Evolutionary conservation across 2,329 filamentous ascomycete species (phyloP), one percentile per base, ranked within the genome.

Genomic region (Thermomyces lanuginosus): DNA sequence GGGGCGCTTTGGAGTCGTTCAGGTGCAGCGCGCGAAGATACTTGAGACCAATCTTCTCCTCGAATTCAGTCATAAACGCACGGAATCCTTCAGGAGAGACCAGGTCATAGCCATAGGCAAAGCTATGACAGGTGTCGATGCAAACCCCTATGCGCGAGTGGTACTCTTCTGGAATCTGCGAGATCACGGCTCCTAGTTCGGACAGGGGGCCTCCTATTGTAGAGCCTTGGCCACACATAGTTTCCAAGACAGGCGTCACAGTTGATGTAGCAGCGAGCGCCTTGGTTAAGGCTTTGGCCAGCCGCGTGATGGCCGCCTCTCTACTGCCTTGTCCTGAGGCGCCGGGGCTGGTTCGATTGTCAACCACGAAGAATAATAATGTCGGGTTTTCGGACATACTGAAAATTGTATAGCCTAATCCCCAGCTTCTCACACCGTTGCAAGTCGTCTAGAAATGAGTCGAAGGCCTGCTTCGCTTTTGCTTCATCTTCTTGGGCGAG

Each of bases 331-430:
- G 72, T 30, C 76, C 77, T 2, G 76, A 76, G 31, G 76, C 84
- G 11, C 89, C 89, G 0, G 89, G 89, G 48, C 59, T 62, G 21
- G 13, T 14, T 19, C 6, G 5, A 14, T 14, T 3, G 12, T 28
- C n/a, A n/a, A 4, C 18, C 18, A 10, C 8, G 7, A 8, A 20
- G 18, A 8, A 20, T 10, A 7, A 20, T 7, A 10, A 8, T 20
- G 13, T 11, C 10, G 18, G 8, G 16, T 12, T 4, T 15, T 8
- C 12, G 21, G 21, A 36, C 51, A 40, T 37, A 62, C 58, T 98
- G 89, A 58, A 98, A 95, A 55, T 98, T 98, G 61, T 95, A 98
- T n/a, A 93, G 65, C 35, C 59, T 64, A 43, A 98, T 92, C 1
- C 83, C 82, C 1, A 98, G 69, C 23, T 66, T 64, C 45, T 92